phyloP scores from a whole-genome alignment of 1,284 basidiomycete species.

The Ustilago shanxiensis region DNA sequence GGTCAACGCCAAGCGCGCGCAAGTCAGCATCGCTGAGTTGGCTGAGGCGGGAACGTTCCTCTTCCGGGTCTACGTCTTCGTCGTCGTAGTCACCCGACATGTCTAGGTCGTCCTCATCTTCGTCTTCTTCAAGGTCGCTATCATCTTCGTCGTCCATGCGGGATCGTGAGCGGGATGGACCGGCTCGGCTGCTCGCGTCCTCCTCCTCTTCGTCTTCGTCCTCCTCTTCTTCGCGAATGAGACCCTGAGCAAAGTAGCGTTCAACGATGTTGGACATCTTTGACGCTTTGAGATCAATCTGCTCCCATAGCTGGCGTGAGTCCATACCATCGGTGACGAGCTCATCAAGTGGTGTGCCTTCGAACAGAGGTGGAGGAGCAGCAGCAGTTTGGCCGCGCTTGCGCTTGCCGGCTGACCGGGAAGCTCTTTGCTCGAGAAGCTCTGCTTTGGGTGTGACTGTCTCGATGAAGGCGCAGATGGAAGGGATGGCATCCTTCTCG shows the following conservation, averaged over 20 bases:
- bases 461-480: slow-evolving; percentile 78
- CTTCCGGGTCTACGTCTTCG: slow-evolving; percentile 46
- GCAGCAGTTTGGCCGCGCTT: slow-evolving; percentile 54
- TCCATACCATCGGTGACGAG: slow-evolving; percentile 87
- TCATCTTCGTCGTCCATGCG: slow-evolving; percentile 13
- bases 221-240: slow-evolving; percentile 43
- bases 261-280: slow-evolving; percentile 56
- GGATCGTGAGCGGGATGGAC: slow-evolving; percentile 23
- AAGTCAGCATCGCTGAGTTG: slow-evolving; percentile 58
- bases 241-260: slow-evolving; percentile 68
- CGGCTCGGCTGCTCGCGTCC: slow-evolving; percentile 20
- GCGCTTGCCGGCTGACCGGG: slow-evolving; percentile 50
- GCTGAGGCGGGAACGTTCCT: slow-evolving; percentile 38
- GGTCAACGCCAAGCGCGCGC: slow-evolving; percentile 57
- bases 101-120: slow-evolving; percentile 52
- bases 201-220: slow-evolving; percentile 63
- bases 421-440: slow-evolving; percentile 25
- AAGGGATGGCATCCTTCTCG: slow-evolving; percentile 77
- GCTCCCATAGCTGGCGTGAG: slow-evolving; percentile 90
- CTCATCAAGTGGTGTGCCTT: slow-evolving; percentile 80
- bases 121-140: slow-evolving; percentile 34
- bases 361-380: slow-evolving; percentile 71
- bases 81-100: slow-evolving; percentile 35
- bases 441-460: slow-evolving; percentile 74
- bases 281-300: slow-evolving; percentile 62